A percentile compares a stretch with the other conserved stretches of the same genome.
phyloP scores from a whole-genome alignment of 257 asterid species.

The Craterostigma plantagineum region DNA sequence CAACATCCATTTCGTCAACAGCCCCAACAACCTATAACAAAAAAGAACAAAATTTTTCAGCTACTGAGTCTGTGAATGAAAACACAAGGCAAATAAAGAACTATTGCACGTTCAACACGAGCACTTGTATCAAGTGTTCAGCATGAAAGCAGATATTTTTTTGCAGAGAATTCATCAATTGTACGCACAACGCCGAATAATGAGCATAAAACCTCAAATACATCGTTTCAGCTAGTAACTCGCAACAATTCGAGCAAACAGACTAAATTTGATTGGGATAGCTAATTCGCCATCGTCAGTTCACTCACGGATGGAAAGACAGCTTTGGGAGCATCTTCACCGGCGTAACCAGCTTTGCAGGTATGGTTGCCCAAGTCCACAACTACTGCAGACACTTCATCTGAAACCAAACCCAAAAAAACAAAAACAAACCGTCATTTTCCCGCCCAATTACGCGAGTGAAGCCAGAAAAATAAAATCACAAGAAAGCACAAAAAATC shows the following conservation, averaged over 20 bases:
- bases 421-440: conserved; percentile 3
- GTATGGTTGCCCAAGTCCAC: conserved; percentile 92
- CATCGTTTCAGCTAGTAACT: too few species aligned
- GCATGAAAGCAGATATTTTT: too few species aligned
- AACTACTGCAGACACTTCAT: conserved; percentile 92
- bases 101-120: too few species aligned
- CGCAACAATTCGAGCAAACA: too few species aligned
- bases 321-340: conserved; percentile 99
- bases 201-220: too few species aligned
- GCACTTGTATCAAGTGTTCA: too few species aligned
- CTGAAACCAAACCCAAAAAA: conserved; percentile 21
- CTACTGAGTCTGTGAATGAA: background rate
- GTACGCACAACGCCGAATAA: too few species aligned
- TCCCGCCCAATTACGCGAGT: background rate
- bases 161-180: too few species aligned
- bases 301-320: conserved; percentile 75
- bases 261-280: too few species aligned
- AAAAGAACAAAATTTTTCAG: conserved; percentile 1
- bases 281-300: too few species aligned
- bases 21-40: conserved; percentile 66
- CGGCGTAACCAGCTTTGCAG: conserved; percentile 99
- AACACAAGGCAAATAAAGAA: background rate
- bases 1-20: conserved; percentile 83
- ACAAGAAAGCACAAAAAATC: background rate
- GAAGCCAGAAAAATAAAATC: background rate